phyloP scores from a whole-genome alignment of 148 eudicot species.

The Beta vulgaris region DNA sequence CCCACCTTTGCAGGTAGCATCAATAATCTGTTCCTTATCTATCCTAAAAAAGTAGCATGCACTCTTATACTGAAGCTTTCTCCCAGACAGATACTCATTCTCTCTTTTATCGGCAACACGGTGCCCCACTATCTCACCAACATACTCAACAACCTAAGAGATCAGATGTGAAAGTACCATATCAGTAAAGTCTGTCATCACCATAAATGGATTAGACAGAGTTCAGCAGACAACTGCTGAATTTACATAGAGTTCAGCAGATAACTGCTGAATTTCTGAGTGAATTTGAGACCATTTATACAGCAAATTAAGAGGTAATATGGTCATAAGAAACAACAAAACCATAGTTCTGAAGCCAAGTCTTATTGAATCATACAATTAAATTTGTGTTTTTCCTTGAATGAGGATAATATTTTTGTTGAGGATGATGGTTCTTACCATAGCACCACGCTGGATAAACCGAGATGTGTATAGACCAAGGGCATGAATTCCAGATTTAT shows the following conservation, averaged over 20 bases:
- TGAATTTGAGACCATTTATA: neutral
- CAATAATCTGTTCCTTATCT: slow-evolving; percentile 77
- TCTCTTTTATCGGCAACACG: slow-evolving; percentile 85
- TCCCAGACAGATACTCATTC: slow-evolving; percentile 58
- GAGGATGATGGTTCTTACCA: slow-evolving; percentile 41
- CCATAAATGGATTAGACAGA: too few relatives aligned
- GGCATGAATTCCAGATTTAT: slow-evolving; percentile 81
- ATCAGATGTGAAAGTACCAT: neutral
- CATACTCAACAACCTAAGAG: slow-evolving; percentile 71
- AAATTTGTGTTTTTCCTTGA: neutral
- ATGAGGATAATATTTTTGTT: neutral
- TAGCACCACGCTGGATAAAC: slow-evolving; percentile 63
- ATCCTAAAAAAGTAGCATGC: slow-evolving; percentile 81
- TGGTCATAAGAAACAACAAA: neutral
- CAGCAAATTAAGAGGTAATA: neutral
- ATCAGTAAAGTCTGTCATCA: neutral
- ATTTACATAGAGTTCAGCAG: neutral
- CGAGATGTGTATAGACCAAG: slow-evolving; percentile 79
- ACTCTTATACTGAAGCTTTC: slow-evolving; percentile 60
- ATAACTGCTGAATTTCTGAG: neutral
- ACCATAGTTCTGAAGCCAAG: neutral
- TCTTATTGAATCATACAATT: neutral
- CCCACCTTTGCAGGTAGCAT: slow-evolving; percentile 80
- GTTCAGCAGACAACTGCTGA: neutral
- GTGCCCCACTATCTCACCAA: slow-evolving; percentile 75